A percentile compares a stretch with the other conserved stretches of the same genome.
These are phyloP conservation scores for Ganoderma lingzhi DNA, from an alignment of 1,284 basidiomycete species.

Conservation along the genomic window DNA sequence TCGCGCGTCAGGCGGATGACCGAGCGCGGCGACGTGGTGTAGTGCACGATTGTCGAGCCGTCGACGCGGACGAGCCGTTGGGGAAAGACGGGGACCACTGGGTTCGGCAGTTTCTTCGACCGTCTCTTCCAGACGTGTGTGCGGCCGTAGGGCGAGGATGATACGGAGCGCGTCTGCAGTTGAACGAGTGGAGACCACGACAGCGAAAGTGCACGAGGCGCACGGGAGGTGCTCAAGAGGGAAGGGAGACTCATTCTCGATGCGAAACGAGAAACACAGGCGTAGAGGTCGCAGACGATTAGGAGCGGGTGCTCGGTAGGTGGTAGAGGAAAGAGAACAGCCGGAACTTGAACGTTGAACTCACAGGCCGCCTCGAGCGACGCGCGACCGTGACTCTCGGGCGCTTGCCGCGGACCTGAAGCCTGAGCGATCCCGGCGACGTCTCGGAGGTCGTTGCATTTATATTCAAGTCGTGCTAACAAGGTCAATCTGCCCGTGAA, in stretches of 20 bases:
- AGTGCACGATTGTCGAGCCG: conserved; percentile 87
- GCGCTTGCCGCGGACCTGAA: too few species aligned
- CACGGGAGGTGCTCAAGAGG: not conserved
- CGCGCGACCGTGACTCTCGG: too few species aligned
- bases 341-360: not conserved
- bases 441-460: too few species aligned
- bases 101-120: conserved; percentile 72
- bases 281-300: not conserved
- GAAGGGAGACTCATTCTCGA: not conserved
- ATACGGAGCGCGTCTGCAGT: conserved; percentile 53
- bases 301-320: not conserved
- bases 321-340: not conserved
- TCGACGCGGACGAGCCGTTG: conserved; percentile 86
- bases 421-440: too few species aligned
- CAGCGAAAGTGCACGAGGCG: not conserved
- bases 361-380: too few species aligned
- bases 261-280: not conserved
- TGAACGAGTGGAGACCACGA: not conserved
- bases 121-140: conserved; percentile 81
- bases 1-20: conserved; percentile 81
- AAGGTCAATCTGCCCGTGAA: too few species aligned
- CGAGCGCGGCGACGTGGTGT: conserved; percentile 85
- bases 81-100: conserved; percentile 84
- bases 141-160: conserved; percentile 77
- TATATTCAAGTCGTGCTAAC: too few species aligned